Evolutionary conservation across 208 protist species (phyloP).

Genomic region (Trypanosoma mega): DNA sequence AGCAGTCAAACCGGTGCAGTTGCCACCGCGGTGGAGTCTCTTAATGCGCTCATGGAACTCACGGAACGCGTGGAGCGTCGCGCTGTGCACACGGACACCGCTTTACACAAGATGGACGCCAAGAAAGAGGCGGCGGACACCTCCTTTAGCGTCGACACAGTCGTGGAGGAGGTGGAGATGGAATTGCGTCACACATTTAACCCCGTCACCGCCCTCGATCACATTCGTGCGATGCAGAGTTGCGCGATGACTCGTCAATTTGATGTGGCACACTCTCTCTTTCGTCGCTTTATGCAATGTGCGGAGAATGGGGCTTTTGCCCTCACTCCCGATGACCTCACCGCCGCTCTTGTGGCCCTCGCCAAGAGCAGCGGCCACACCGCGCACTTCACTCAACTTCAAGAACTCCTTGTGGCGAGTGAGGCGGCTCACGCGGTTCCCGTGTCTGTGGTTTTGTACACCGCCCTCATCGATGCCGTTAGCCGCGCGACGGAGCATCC

Average conservation of each 20-base stretch:
- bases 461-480: slow-evolving; percentile 66
- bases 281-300: slow-evolving; percentile 65
- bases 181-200: slow-evolving; percentile 36
- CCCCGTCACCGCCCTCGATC: slow-evolving; percentile 57
- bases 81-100: not conserved
- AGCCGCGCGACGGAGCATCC: slow-evolving; percentile 54
- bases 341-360: slow-evolving; percentile 49
- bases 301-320: slow-evolving; percentile 38
- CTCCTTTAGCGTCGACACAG: slow-evolving; percentile 57
- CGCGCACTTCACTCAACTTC: slow-evolving; percentile 60
- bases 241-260: slow-evolving; percentile 58
- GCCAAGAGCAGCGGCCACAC: slow-evolving; percentile 43
- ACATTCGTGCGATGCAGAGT: slow-evolving; percentile 69
- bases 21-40: slow-evolving; percentile 38
- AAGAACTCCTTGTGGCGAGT: slow-evolving; percentile 49
- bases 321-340: slow-evolving; percentile 32
- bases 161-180: slow-evolving; percentile 54
- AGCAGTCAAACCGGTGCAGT: slow-evolving; percentile 29
- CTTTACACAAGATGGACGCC: not conserved
- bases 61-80: slow-evolving; percentile 30
- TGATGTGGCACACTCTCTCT: slow-evolving; percentile 59
- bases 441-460: slow-evolving; percentile 77
- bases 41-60: slow-evolving; percentile 55
- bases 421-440: slow-evolving; percentile 51
- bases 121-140: slow-evolving; percentile 16